Base-by-base conservation (phyloP, 1,139 yeast genomes). In the Kurtzmaniella quercitrusa region DNA sequence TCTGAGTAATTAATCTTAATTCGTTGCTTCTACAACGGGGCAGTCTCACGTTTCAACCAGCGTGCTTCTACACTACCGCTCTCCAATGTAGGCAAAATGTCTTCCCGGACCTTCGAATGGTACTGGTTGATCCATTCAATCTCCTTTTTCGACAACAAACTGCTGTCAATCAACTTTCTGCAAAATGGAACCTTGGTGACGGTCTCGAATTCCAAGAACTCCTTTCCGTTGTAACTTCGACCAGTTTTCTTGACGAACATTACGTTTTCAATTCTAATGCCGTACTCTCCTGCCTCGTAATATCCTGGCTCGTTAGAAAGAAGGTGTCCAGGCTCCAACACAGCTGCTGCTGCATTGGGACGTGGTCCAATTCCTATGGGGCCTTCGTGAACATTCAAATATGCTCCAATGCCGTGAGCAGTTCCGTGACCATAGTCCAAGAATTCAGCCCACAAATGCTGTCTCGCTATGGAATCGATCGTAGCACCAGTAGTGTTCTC, bases 401-500 rank as follows among this genome's bases (percentile, higher is more conserved):
- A 93, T 0, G 95, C 75, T 3, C 97, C 98, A 42, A 94, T 82
- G n/a, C 98, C 98, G 63, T 94, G 99, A 1, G 97, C 94, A 1
- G 98, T 94, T 24, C 98, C 98, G 62, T 94, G 99, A 44, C 85
- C 81, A 65, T 93, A 94, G 65, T 94, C 97, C 44, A 93, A 72
- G 1, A 97, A 97, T 43, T 81, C 65, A 34, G 75, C 66, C 98
- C 98, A 93, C 54, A 94, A 71, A 59, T 63, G 79, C 65, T 91
- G 98, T 59, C 99, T 82, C 1, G 98, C 98, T 46, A 91, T 72
- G 2, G 84, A 75, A 60, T 94, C 99, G 45, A 94, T 77, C 63
- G 79, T 79, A 56, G 77, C 79, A 2, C 98, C 98, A 18, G 88
- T 80, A 4, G 95, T 84, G 31, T 90, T 87, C 56, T 84, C 88